A percentile compares a stretch with the other conserved stretches of the same genome.
Evolutionary conservation across 2,329 filamentous ascomycete species (phyloP).

Genomic region (Pochonia chlamydosporia): DNA sequence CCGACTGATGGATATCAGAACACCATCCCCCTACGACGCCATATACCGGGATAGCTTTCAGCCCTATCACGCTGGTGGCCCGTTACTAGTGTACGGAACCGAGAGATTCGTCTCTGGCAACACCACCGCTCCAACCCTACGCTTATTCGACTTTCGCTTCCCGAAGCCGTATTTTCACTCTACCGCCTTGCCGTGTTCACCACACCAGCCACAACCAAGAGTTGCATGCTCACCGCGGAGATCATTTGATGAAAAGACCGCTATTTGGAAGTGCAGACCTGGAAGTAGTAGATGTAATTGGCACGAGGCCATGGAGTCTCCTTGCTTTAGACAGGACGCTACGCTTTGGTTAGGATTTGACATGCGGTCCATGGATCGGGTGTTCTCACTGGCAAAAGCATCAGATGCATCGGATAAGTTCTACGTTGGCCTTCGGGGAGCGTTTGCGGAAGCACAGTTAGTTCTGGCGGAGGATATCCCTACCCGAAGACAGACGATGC

Average conservation of each 20-base stretch:
- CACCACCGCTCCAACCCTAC: conserved; percentile 35
- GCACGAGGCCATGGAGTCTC: conserved; percentile 36
- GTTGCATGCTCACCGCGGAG: not conserved
- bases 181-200: conserved; percentile 39
- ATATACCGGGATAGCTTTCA: conserved; percentile 50
- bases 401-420: conserved; percentile 41
- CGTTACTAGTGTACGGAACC: conserved; percentile 42
- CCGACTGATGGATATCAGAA: conserved; percentile 45
- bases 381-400: conserved; percentile 43
- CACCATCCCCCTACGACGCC: conserved; percentile 38
- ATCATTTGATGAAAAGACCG: conserved; percentile 5
- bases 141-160: conserved; percentile 51
- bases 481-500: conserved; percentile 16
- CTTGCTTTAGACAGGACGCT: conserved; percentile 44
- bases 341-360: conserved; percentile 40
- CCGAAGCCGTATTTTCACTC: conserved; percentile 43
- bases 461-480: conserved; percentile 21
- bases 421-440: conserved; percentile 44
- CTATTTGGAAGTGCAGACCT: conserved; percentile 27
- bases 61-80: conserved; percentile 37
- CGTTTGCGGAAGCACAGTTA: conserved; percentile 36
- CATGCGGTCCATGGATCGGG: conserved; percentile 21
- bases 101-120: conserved; percentile 47
- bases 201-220: not conserved
- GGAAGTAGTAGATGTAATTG: conserved; percentile 34